Base-by-base conservation (phyloP, 2,329 filamentous ascomycete genomes). In the Verticillium nubilum region DNA sequence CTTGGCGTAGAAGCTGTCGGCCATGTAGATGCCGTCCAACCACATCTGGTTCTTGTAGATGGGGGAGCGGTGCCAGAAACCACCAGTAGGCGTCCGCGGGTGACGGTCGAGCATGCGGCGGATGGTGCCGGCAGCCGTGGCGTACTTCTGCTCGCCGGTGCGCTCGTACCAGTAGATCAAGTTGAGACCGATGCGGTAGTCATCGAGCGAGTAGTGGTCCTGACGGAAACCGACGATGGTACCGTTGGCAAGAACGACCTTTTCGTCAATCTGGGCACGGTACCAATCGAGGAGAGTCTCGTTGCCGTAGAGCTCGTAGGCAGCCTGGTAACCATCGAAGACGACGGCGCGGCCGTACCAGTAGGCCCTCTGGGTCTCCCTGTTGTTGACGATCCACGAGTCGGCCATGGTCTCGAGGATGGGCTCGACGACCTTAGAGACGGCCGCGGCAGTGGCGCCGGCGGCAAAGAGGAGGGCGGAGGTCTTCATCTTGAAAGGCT, bases 1-100 rank as follows among this genome's bases (percentile, higher is more conserved):
- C 54, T 67, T 65, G 2, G 76, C 74, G 59, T 78, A 78, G 67
- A 78, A 79, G 6, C 70, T 70, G 53, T 77, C 74, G 2, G 76
- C 76, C 79, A 81, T 81, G 69, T 74, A 82, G 31, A 80, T 79
- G 2, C 83, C 83, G 63, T 84, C 81, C 0, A 85, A 74, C 82
- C 82, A 84, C 81, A 84, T 84, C 65, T 85, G 79, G 64, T 82
- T 76, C 17, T 72, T 73, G 62, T 82, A 83, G 3, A 71, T 69
- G 29, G 78, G 70, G 4, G 67, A 67, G 4, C 70, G 66, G 64
- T 84, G 82, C 80, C 81, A 85, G 73, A 85, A 83, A 1, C 82
- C 82, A 13, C 82, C 82, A 0, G 73, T 67, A 0, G 76, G 67
- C 0, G 78, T 85, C 9, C 82, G 74, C 5, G 80, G 80, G 62